Base-by-base conservation (phyloP, 2,329 filamentous ascomycete species). In the Epichloe aotearoae region DNA sequence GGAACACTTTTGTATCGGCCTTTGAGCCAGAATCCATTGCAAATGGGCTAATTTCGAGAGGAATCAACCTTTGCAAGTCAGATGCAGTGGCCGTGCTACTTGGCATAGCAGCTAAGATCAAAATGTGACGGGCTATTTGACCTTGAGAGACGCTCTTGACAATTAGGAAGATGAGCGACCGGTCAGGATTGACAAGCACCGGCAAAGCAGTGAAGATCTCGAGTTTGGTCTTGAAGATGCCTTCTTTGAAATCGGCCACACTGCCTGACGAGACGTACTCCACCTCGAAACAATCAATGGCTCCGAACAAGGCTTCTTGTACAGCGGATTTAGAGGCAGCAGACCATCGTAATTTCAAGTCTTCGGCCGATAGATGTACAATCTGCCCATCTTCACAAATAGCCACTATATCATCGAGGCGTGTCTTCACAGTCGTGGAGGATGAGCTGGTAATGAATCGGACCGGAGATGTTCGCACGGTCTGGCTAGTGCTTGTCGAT, bases 361-460 rank as follows among this genome's bases (percentile, higher is more conserved):
- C 64, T 56, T 84, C 79, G 2, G 77, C 75, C 44, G 82, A 77
- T 14, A 86, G 68, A 51, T 78, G 81, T 8, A 77, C 59, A 19
- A 85, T 67, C 52, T 81, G 73, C 37, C 84, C 84, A 54, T 82
- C 74, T 41, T 75, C 67, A 51, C 79, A 77, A 1, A 86, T 71
- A 2, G 73, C 71, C 20, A 87, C 57, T 2, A 88, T 50, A 48
- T 65, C 62, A 15, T 63, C 64, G 23, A 62, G 55, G 8, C 49
- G 53, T 5, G 60, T 61, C 2, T 57, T 53, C 38, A 62, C 55
- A 12, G 38, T 51, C 2, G 60, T 56, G 26, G 59, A 56, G 2
- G 60, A 63, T 19, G 62, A 60, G 52, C 60, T 63, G 33, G 64
- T 65, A n/a, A 69, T 59, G 54, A 66, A 67, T 50, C 55, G 62